Evolutionary conservation across 495 filamentous ascomycete species (phyloP).

Genomic region (Pseudomonodictys pantanalensis): DNA sequence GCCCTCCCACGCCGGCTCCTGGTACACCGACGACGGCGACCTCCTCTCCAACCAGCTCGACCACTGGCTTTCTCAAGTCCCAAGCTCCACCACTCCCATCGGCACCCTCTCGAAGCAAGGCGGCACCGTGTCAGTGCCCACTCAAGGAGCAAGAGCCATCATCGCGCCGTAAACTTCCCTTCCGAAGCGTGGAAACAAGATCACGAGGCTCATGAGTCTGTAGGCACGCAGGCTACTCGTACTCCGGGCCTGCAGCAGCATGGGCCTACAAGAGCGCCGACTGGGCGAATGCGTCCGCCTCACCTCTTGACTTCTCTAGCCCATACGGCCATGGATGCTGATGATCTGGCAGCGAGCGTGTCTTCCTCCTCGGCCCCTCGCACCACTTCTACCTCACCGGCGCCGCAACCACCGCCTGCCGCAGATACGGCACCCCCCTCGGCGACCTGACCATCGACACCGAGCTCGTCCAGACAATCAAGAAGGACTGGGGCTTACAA

Average conservation of each 20-base stretch:
- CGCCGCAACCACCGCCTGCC: slow-evolving; percentile 72
- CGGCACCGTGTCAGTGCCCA: slow-evolving; percentile 59
- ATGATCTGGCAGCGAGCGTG: slow-evolving; percentile 61
- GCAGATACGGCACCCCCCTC: slow-evolving; percentile 79
- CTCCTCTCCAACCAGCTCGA: slow-evolving; percentile 71
- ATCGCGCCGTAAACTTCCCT: slow-evolving; percentile 80
- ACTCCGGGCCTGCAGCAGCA: slow-evolving; percentile 89
- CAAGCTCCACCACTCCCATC: slow-evolving; percentile 51
- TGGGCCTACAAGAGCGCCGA: slow-evolving; percentile 94
- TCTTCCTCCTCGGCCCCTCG: slow-evolving; percentile 93
- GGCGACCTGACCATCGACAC: slow-evolving; percentile 75
- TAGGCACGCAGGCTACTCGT: slow-evolving; percentile 94
- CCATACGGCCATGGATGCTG: not conserved
- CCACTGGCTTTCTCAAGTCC: slow-evolving; percentile 71
- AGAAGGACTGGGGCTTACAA: slow-evolving; percentile 63
- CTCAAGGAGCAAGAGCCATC: slow-evolving; percentile 76
- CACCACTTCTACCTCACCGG: slow-evolving; percentile 79
- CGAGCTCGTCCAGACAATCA: slow-evolving; percentile 61
- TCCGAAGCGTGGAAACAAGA: not conserved
- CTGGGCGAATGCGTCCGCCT: slow-evolving; percentile 67
- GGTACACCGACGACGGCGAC: slow-evolving; percentile 68
- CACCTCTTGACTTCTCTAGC: not conserved
- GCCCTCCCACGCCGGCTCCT: slow-evolving; percentile 74
- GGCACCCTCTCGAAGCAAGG: slow-evolving; percentile 43
- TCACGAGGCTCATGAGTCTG: slow-evolving; percentile 29